These are phyloP conservation scores for Hygrophoropsis aurantiaca DNA, from an alignment of 768 basidiomycete genomes.

Conservation along the genomic window DNA sequence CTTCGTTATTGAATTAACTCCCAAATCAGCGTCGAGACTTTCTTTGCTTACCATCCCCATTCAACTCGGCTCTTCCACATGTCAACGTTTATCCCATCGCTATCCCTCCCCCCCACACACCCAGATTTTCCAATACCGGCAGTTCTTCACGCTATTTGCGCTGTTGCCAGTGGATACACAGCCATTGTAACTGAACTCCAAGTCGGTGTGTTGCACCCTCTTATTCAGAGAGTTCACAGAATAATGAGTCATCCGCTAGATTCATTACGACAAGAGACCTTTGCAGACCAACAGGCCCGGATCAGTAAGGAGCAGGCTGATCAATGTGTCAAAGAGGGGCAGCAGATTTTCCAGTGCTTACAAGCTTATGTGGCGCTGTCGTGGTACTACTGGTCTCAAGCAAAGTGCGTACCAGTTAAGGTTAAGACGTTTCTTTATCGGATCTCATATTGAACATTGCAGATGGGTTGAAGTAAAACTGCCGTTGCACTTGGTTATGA, in stretches of 20 bases:
- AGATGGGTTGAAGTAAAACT: slow-evolving; percentile 73
- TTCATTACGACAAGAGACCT: slow-evolving; percentile 36
- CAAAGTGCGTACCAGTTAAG: slow-evolving; percentile 45
- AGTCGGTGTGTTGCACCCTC: slow-evolving; percentile 49
- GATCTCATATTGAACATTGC: background rate
- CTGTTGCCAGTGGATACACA: slow-evolving; percentile 74
- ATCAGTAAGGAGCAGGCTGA: slow-evolving; percentile 52
- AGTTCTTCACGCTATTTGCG: slow-evolving; percentile 86
- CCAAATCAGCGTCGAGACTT: slow-evolving; percentile 68
- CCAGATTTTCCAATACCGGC: slow-evolving; percentile 70
- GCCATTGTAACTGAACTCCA: slow-evolving; percentile 56
- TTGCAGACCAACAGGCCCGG: slow-evolving; percentile 64
- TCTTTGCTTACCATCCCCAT: slow-evolving; percentile 78
- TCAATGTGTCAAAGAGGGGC: slow-evolving; percentile 46
- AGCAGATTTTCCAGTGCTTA: slow-evolving; percentile 55
- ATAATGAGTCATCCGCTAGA: too few relatives aligned
- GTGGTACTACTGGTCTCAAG: slow-evolving; percentile 77
- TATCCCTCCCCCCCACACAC: slow-evolving; percentile 65
- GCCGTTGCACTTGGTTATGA: slow-evolving; percentile 1
- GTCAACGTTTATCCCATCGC: slow-evolving; percentile 60
- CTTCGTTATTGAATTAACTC: background rate
- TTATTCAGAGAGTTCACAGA: slow-evolving; percentile 24
- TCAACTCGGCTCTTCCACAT: slow-evolving; percentile 69
- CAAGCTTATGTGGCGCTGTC: slow-evolving; percentile 68
- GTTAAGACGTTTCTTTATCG: background rate